phyloP scores from a whole-genome alignment of 495 filamentous ascomycete genomes.

The Trichoderma parareesei region DNA sequence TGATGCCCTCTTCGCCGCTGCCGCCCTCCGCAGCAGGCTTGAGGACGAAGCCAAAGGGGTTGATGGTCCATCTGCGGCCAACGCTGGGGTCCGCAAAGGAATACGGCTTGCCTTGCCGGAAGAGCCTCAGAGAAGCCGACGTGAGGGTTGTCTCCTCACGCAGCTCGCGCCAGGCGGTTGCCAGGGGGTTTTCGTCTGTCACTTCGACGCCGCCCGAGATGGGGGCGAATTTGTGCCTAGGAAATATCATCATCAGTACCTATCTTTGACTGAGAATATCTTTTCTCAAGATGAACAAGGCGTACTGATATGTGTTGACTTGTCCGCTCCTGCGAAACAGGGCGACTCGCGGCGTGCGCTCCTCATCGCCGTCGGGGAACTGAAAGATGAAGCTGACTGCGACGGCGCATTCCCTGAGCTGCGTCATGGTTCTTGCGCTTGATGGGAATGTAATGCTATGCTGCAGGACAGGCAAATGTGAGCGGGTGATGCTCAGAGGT shows the following conservation, averaged over 20 bases:
- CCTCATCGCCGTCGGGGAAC: conserved; percentile 20
- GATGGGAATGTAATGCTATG: no score
- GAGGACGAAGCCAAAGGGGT: conserved; percentile 53
- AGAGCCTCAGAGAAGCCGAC: conserved; percentile 34
- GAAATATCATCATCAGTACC: not conserved
- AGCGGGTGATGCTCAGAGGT: not conserved
- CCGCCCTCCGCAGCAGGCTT: conserved; percentile 29
- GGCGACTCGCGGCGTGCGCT: conserved; percentile 35
- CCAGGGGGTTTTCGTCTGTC: conserved; percentile 39
- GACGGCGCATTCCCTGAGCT: conserved; percentile 34
- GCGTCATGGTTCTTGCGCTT: not conserved
- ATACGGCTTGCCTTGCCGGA: conserved; percentile 52
- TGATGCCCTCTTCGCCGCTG: conserved; percentile 33
- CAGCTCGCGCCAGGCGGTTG: conserved; percentile 55
- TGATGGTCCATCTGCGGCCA: conserved; percentile 51
- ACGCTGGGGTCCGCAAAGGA: conserved; percentile 45
- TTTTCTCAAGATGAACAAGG: not conserved
- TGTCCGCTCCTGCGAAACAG: conserved; percentile 50
- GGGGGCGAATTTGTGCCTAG: conserved; percentile 45
- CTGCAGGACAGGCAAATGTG: not conserved
- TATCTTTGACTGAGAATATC: no score
- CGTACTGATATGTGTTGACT: conserved; percentile 46
- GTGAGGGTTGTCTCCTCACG: conserved; percentile 53
- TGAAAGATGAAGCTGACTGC: conserved; percentile 52
- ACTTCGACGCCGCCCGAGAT: conserved; percentile 53